phyloP scores from a whole-genome alignment of 2,329 filamentous ascomycete genomes.

The Achaetomium macrosporum region DNA sequence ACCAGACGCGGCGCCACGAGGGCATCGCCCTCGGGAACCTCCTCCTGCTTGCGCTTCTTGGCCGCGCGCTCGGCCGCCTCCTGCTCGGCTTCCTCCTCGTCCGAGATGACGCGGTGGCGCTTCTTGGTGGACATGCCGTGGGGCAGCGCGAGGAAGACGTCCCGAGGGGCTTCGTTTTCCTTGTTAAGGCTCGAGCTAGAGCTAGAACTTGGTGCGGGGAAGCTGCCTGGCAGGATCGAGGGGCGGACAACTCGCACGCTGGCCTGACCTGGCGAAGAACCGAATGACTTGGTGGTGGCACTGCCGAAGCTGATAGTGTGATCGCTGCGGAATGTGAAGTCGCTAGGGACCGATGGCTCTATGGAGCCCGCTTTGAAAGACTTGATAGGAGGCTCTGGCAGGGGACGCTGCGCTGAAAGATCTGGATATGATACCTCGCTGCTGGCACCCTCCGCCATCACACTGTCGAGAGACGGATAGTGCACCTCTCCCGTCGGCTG shows the following conservation, averaged over 20 bases:
- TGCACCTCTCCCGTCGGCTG: constrained; percentile 27
- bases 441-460: constrained; percentile 24
- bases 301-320: constrained; percentile 56
- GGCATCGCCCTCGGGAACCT: constrained; percentile 46
- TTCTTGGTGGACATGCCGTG: constrained; percentile 64
- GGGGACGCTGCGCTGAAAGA: constrained; percentile 20
- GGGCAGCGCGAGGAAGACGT: constrained; percentile 42
- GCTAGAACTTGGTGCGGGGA: constrained; percentile 34
- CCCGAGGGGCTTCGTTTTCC: constrained; percentile 44
- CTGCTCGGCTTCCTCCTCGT: constrained; percentile 50
- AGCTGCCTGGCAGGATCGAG: constrained; percentile 49
- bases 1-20: constrained; percentile 45
- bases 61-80: constrained; percentile 44
- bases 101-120: constrained; percentile 51
- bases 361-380: constrained; percentile 16
- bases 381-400: constrained; percentile 26
- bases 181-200: constrained; percentile 39
- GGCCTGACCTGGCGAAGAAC: constrained; percentile 51
- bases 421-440: constrained; percentile 24
- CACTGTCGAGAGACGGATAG: constrained; percentile 31
- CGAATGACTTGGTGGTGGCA: constrained; percentile 47
- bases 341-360: constrained; percentile 45
- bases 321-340: constrained; percentile 61
- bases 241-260: constrained; percentile 55
- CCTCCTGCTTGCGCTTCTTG: constrained; percentile 53